Percentiles rank a stretch among this genome's conserved stretches.
Evolutionary conservation across 495 filamentous ascomycete species (phyloP).

Genomic region (Immersiella caudata): DNA sequence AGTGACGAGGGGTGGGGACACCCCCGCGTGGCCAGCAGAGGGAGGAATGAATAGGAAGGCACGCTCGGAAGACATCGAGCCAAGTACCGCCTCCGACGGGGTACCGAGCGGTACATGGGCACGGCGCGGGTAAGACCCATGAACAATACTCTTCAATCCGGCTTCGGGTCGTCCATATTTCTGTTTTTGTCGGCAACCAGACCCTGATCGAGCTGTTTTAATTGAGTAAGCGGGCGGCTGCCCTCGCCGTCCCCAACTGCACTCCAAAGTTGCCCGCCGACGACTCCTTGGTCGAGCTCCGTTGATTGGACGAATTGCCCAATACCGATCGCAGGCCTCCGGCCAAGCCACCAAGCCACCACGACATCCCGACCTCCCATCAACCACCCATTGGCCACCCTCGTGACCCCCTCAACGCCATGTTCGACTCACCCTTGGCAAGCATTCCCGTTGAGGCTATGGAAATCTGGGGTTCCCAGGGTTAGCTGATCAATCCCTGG

Average conservation of each 20-base stretch:
- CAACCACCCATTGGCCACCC: background rate
- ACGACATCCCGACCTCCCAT: background rate
- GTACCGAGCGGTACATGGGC: background rate
- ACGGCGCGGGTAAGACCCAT: background rate
- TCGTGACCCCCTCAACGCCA: background rate
- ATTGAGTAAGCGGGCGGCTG: background rate
- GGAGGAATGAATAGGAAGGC: background rate
- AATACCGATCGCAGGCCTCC: background rate
- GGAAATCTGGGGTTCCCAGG: background rate
- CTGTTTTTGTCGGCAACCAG: background rate
- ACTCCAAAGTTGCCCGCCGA: background rate
- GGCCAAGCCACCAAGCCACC: background rate
- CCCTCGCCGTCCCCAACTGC: background rate
- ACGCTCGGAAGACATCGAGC: background rate
- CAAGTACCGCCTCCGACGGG: background rate
- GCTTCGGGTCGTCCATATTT: background rate
- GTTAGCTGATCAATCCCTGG: background rate
- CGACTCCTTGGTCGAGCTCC: background rate
- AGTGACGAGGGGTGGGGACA: background rate
- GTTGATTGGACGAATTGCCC: background rate
- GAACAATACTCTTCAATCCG: background rate
- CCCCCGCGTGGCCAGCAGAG: background rate
- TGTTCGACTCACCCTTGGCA: background rate
- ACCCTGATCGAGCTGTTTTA: background rate
- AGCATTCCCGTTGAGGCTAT: slow-evolving; percentile 1